phyloP scores from a whole-genome alignment of 1,284 basidiomycete genomes.

The Ustilago esculenta region DNA sequence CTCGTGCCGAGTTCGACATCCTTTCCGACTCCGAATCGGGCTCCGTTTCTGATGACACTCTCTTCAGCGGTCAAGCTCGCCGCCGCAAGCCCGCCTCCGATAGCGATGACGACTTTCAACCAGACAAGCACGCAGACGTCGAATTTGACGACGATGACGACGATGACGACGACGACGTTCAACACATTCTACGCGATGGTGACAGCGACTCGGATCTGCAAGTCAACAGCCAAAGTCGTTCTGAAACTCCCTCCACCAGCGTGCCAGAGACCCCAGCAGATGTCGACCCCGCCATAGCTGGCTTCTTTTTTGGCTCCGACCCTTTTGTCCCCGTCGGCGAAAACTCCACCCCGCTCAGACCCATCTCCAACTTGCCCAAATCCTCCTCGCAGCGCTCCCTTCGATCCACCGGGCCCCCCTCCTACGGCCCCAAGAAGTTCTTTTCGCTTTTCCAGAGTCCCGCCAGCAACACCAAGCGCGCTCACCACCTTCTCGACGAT shows the following conservation, averaged over 20 bases:
- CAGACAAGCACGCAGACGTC: slow-evolving; percentile 12
- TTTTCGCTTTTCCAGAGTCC: slow-evolving; percentile 32
- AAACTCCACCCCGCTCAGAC: slow-evolving; percentile 1
- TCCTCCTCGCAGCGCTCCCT: slow-evolving; percentile 24
- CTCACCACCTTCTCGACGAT: slow-evolving; percentile 10
- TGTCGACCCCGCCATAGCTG: neutral
- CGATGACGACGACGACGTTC: slow-evolving; percentile 1
- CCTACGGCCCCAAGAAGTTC: slow-evolving; percentile 5
- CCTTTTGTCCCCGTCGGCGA: slow-evolving; percentile 30
- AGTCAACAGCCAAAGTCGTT: neutral
- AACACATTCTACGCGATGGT: neutral
- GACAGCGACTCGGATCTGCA: slow-evolving; percentile 9
- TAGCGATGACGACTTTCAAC: slow-evolving; percentile 30
- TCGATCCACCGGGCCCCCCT: slow-evolving; percentile 12
- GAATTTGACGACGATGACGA: slow-evolving; percentile 16
- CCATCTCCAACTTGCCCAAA: slow-evolving; percentile 20
- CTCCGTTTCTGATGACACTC: slow-evolving; percentile 14
- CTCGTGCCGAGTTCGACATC: neutral
- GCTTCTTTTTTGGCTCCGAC: slow-evolving; percentile 30
- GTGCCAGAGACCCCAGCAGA: slow-evolving; percentile 36
- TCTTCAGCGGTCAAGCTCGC: slow-evolving; percentile 15
- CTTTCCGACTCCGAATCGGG: slow-evolving; percentile 11
- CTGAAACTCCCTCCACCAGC: slow-evolving; percentile 17
- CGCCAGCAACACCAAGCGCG: slow-evolving; percentile 8
- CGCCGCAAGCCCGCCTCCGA: slow-evolving; percentile 12